Conservation (phyloP, 1,284 basidiomycete genomes). For the Tylopilus sp. region DNA sequence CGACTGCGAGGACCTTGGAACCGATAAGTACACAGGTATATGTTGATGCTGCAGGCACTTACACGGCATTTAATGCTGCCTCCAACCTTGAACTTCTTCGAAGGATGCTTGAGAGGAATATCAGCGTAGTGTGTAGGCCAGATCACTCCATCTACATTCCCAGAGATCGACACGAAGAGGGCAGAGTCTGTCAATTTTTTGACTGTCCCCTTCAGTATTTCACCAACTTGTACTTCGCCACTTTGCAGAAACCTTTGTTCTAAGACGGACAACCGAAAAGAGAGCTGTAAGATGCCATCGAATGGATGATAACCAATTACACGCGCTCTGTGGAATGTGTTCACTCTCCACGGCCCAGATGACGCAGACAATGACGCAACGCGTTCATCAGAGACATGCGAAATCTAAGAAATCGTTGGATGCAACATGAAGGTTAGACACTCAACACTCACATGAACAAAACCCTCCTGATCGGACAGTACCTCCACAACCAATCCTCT, state of each 20-base stretch:
- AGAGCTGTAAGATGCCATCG: slow-evolving; percentile 91
- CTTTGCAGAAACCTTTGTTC: slow-evolving; percentile 92
- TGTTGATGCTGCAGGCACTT: slow-evolving; percentile 38
- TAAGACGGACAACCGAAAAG: slow-evolving; percentile 86
- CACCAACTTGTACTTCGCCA: slow-evolving; percentile 86
- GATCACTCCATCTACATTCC: slow-evolving; percentile 91
- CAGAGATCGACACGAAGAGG: slow-evolving; percentile 88
- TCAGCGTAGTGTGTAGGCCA: slow-evolving; percentile 98
- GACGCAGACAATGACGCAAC: slow-evolving; percentile 77
- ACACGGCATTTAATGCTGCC: slow-evolving; percentile 89
- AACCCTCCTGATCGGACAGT: slow-evolving; percentile 75
- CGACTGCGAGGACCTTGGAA: slow-evolving; percentile 85
- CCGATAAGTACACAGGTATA: slow-evolving; percentile 19
- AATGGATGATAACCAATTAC: slow-evolving; percentile 91
- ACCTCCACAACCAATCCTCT: slow-evolving; percentile 84
- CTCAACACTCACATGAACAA: slow-evolving; percentile 79
- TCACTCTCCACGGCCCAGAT: slow-evolving; percentile 84
- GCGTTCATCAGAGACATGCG: slow-evolving; percentile 93
- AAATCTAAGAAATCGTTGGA: slow-evolving; percentile 73
- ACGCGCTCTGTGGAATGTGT: slow-evolving; percentile 87
- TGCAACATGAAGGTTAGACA: slow-evolving; percentile 1
- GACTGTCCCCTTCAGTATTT: slow-evolving; percentile 87
- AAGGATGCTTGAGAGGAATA: slow-evolving; percentile 91
- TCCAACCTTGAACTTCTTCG: slow-evolving; percentile 92
- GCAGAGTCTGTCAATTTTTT: slow-evolving; percentile 84